Evolutionary conservation across 108 stramenopile genomes (phyloP).

Genomic region (Nannochloropsis gaditana): DNA sequence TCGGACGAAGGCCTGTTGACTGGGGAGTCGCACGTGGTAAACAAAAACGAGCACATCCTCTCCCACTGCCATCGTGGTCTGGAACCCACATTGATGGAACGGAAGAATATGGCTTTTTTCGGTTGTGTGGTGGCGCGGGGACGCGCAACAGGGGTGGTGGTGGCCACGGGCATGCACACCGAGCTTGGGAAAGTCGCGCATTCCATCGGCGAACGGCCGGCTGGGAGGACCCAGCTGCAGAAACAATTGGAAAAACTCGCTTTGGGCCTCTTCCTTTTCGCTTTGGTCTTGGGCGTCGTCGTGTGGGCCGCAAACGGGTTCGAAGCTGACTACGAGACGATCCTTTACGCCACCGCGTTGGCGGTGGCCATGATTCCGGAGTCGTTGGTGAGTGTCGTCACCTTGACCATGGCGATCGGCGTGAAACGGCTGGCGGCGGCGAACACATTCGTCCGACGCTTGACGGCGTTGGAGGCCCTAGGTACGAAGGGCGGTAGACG

Average conservation of each 20-base stretch:
- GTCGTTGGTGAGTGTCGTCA: not conserved
- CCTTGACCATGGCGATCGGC: not conserved
- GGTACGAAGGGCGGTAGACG: not conserved
- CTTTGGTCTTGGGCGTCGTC: not conserved
- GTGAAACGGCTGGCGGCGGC: not conserved
- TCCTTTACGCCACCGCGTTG: not conserved
- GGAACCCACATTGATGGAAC: not conserved
- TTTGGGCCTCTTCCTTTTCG: not conserved
- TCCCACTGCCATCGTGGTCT: not conserved
- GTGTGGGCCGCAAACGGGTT: not conserved
- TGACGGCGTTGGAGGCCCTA: not conserved
- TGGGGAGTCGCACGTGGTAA: not conserved
- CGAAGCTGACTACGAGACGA: not conserved
- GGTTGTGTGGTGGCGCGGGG: not conserved
- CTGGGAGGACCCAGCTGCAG: not conserved
- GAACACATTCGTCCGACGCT: not conserved
- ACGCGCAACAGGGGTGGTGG: not conserved
- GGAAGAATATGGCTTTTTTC: not conserved
- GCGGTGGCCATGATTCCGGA: not conserved
- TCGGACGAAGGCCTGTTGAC: not conserved
- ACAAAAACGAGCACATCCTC: not conserved
- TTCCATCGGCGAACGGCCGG: not conserved
- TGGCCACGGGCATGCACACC: not conserved
- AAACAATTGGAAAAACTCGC: conserved; percentile 4
- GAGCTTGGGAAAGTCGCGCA: not conserved